A percentile compares a stretch with the other conserved stretches of the same genome.
Conservation (phyloP, 345 rosid genomes). For the Physaria fendleri region DNA sequence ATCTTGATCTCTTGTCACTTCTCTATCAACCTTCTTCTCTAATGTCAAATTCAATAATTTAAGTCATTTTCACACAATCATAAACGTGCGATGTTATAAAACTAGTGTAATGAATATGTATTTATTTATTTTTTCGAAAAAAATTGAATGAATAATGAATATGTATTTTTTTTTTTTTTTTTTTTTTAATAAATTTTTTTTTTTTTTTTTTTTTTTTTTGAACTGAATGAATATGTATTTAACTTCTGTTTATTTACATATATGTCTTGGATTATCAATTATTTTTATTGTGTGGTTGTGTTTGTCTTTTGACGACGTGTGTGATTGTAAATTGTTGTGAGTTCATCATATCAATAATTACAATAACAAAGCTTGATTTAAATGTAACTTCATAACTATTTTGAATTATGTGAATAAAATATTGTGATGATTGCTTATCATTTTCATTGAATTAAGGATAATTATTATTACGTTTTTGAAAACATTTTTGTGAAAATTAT, state of each 20-base stretch:
- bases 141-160: no score
- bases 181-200: no score
- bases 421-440: conserved; percentile 10
- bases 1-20: conserved; percentile 4
- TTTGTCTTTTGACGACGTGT: conserved; percentile 6
- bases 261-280: no score
- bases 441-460: conserved; percentile 1
- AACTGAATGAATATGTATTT: no score
- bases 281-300: background rate
- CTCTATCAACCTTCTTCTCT: conserved; percentile 1
- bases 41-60: background rate
- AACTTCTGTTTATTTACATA: no score
- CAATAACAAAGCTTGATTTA: background rate
- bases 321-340: conserved; percentile 18
- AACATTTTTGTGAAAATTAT: background rate
- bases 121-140: no score
- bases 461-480: background rate
- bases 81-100: background rate
- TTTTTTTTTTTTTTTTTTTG: no score
- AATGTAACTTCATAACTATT: conserved; percentile 1
- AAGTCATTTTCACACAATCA: background rate
- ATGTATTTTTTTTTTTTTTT: no score
- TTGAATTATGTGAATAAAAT: background rate
- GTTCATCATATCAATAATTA: background rate
- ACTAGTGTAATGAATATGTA: no score